Conservation (phyloP, 2,329 filamentous ascomycete species). For the Colletotrichum liriopes region DNA sequence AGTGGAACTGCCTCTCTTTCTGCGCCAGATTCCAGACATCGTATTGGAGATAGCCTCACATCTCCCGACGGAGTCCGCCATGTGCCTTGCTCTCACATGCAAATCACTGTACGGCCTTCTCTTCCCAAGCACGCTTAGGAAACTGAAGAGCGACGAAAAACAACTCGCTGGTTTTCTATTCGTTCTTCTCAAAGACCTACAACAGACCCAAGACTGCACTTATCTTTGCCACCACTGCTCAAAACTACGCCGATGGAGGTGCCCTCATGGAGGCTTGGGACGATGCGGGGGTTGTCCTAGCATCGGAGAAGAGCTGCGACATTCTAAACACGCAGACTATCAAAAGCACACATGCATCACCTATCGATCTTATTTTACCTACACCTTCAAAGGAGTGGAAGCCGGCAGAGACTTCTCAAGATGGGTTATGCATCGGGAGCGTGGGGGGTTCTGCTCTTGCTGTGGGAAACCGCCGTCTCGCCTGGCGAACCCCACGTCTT, state of each 20-base stretch:
- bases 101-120: constrained; percentile 32
- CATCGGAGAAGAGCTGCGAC: not conserved
- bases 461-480: not conserved
- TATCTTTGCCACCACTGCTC: constrained; percentile 35
- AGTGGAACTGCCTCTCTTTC: not conserved
- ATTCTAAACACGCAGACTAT: not conserved
- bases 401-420: not conserved
- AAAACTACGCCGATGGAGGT: constrained; percentile 16
- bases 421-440: constrained; percentile 20
- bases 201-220: not conserved
- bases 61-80: constrained; percentile 33
- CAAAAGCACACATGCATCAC: not conserved
- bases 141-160: not conserved
- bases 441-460: constrained; percentile 9
- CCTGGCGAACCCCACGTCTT: not conserved
- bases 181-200: constrained; percentile 26
- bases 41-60: constrained; percentile 35
- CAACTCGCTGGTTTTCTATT: constrained; percentile 22
- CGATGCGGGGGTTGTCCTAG: not conserved
- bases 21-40: constrained; percentile 32
- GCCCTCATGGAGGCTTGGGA: not conserved
- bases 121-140: constrained; percentile 5
- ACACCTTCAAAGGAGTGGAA: constrained; percentile 1
- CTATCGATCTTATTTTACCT: constrained; percentile 5
- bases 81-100: constrained; percentile 34